phyloP scores from a whole-genome alignment of 179 eudicot species.

The Beta corolliflora region DNA sequence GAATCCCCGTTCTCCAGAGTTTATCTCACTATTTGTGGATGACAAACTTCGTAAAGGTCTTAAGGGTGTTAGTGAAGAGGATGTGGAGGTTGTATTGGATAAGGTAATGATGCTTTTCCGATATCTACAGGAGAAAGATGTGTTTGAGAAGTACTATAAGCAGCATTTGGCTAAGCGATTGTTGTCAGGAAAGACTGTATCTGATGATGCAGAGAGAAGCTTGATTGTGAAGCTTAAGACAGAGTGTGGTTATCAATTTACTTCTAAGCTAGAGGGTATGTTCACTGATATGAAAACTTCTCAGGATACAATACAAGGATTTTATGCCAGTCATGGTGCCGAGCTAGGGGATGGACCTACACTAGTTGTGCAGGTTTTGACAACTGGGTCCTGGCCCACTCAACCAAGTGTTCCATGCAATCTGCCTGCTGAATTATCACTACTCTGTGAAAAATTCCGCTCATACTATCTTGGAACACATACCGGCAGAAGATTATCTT shows the following conservation, averaged over 20 bases:
- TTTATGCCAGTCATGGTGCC: conserved; percentile 56
- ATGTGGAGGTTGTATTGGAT: conserved; percentile 76
- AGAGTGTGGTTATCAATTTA: conserved; percentile 93
- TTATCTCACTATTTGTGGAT: conserved; percentile 87
- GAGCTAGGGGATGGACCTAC: conserved; percentile 68
- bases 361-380: conserved; percentile 79
- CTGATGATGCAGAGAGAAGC: conserved; percentile 97
- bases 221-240: conserved; percentile 89
- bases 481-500: conserved; percentile 79
- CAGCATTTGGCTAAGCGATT: conserved; percentile 91
- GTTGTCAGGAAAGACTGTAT: conserved; percentile 74
- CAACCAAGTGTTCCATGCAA: conserved; percentile 78
- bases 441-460: conserved; percentile 74
- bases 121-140: conserved; percentile 90
- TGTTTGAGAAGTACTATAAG: conserved; percentile 89
- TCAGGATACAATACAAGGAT: conserved; percentile 91
- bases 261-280: conserved; percentile 93
- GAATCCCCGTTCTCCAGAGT: conserved; percentile 90
- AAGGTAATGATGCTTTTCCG: conserved; percentile 95
- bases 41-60: conserved; percentile 91
- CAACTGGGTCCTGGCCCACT: conserved; percentile 96
- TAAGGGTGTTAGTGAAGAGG: conserved; percentile 87
- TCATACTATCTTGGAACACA: conserved; percentile 88
- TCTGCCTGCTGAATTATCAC: conserved; percentile 67
- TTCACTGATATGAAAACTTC: conserved; percentile 95